Conservation (phyloP, 2,329 filamentous ascomycete species). For the Curvularia sp. region DNA sequence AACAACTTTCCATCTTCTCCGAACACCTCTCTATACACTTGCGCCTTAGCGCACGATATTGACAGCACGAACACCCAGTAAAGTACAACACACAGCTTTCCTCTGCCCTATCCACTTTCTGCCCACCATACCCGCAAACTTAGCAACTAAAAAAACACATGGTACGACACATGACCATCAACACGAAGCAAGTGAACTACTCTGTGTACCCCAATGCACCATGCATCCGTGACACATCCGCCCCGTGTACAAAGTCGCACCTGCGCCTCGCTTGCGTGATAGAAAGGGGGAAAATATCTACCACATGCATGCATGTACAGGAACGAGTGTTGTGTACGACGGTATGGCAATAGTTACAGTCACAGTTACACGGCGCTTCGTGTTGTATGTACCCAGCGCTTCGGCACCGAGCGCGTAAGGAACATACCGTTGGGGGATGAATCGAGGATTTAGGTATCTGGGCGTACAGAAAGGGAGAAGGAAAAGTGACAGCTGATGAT, state of each 20-base stretch:
- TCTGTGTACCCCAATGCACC: background rate
- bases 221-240: background rate
- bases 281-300: background rate
- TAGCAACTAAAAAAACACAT: background rate
- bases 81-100: background rate
- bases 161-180: background rate
- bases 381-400: too few species aligned
- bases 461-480: too few species aligned
- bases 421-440: too few species aligned
- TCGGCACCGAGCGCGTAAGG: too few species aligned
- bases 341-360: background rate
- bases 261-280: background rate
- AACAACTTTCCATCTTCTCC: background rate
- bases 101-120: background rate
- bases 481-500: too few species aligned
- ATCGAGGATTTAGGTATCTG: too few species aligned
- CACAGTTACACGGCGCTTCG: background rate
- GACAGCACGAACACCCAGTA: background rate
- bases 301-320: background rate
- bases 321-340: background rate
- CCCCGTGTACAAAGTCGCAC: background rate
- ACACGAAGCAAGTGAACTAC: background rate
- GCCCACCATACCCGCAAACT: too few species aligned
- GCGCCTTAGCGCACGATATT: too few species aligned
- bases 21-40: background rate